Evolutionary conservation across 768 basidiomycete genomes (phyloP).

Genomic region (Amanita pallidorosea): DNA sequence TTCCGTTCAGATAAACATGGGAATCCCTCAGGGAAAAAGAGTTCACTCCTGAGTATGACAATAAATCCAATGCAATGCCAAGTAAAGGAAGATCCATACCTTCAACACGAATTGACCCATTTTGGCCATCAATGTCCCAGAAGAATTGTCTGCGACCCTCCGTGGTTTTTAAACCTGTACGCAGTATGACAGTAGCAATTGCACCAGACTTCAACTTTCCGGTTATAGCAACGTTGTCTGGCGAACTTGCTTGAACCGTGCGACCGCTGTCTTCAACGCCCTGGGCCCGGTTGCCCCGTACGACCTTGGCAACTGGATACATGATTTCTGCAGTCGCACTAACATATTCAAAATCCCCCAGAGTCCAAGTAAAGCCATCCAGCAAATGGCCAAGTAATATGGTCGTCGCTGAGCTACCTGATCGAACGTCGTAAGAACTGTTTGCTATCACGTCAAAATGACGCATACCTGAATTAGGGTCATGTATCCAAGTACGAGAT

Average conservation of each 20-base stretch:
- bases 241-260: background rate
- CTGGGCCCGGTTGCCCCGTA: no score
- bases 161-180: slow-evolving; percentile 1
- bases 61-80: background rate
- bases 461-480: no score
- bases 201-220: slow-evolving; percentile 5
- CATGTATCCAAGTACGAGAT: no score
- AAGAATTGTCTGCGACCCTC: slow-evolving; percentile 7
- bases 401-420: no score
- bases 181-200: slow-evolving; percentile 1
- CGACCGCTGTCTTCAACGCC: no score
- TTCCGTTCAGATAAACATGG: slow-evolving; percentile 11
- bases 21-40: slow-evolving; percentile 1
- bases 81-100: background rate
- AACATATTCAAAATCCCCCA: no score
- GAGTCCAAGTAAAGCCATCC: no score
- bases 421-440: no score
- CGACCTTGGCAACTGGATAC: no score
- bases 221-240: slow-evolving; percentile 6
- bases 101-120: slow-evolving; percentile 10
- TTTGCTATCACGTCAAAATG: no score
- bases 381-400: no score
- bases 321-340: no score
- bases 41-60: background rate
- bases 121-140: slow-evolving; percentile 11